These are phyloP conservation scores for Pseudonitzschia multistriata DNA, from an alignment of 108 stramenopile species.

Conservation along the genomic window DNA sequence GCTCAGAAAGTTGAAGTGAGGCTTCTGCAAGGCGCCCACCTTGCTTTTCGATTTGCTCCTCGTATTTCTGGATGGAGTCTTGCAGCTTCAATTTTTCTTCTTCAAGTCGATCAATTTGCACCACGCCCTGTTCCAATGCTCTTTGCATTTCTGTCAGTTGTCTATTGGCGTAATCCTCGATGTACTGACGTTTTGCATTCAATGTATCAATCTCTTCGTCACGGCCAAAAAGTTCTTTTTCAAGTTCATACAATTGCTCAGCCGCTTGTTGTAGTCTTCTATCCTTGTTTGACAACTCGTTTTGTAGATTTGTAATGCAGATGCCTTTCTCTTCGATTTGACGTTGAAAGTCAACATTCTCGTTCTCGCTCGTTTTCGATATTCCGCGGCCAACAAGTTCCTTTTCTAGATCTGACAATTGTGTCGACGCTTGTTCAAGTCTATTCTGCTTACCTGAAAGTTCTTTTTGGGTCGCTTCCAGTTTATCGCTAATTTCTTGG, in stretches of 20 bases:
- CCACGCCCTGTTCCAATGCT: not conserved
- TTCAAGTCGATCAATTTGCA: not conserved
- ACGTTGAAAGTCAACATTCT: not conserved
- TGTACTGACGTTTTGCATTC: conserved; percentile 3
- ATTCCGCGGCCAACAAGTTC: too few relatives aligned
- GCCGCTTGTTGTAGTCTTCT: conserved; percentile 5
- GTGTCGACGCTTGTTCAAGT: too few relatives aligned
- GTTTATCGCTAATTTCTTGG: not conserved
- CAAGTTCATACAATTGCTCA: not conserved
- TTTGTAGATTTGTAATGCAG: not conserved
- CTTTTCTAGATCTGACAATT: too few relatives aligned
- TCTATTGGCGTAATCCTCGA: conserved; percentile 1
- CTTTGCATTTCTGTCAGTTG: conserved; percentile 8
- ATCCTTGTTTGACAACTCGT: not conserved
- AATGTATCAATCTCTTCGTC: conserved; percentile 9
- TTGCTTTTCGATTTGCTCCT: conserved; percentile 9
- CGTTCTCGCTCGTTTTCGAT: conserved; percentile 1
- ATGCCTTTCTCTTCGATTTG: not conserved
- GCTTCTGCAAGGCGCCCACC: conserved; percentile 9
- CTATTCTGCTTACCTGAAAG: too few relatives aligned
- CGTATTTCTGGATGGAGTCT: not conserved
- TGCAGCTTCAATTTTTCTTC: not conserved
- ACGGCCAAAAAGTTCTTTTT: conserved; percentile 2
- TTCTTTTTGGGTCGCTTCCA: not conserved
- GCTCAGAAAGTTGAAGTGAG: not conserved